Base-by-base conservation (phyloP, 352 stramenopile genomes). In the Globisporangium heterothallicum region DNA sequence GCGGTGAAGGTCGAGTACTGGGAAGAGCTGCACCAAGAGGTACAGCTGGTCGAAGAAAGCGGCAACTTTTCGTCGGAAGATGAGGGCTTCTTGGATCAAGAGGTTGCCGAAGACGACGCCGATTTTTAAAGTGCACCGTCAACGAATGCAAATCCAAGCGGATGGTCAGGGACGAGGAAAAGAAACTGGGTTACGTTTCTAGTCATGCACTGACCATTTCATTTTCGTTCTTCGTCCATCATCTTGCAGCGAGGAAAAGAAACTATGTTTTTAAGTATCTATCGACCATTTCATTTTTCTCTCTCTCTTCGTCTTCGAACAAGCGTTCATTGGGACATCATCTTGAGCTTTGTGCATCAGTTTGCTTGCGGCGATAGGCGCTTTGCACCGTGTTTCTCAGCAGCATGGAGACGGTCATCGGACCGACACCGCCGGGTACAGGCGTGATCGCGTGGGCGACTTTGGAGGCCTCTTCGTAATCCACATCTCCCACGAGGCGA, bases 371-470 rank as follows among this genome's bases (percentile, higher is more conserved):
- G 4, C 66, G 71, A 19, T 64, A 40, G 0, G 79, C 77, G 51
- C 63, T 84, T 49, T 82, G 56, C 27, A 90, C 54, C 0, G 76
- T 88, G 63, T 97, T 97, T 36, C 79, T 74, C 32, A 97, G 72
- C 19, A 97, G 71, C 89, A 97, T 98, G 5, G 87, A 86, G 43
- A 98, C 96, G 1, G 94, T 99, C 97, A 99, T 99, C 16, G 97
- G 97, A 3, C 97, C 97, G 18, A 99, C 88, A 14, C 84, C 84
- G 13, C 86, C 84, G 4, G 96, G 96, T 32, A 99, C 97, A 12
- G 97, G 97, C 22, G 97, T 99, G 64, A 99, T 98, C 35, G 88
- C 90, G 24, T 82, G 77, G 6, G 86, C 95, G 18, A 98, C 78
- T 38, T 86, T 71, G 29, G 65, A 69, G 2, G 70, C 95, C 25